Evolutionary conservation across 2,329 filamentous ascomycete genomes (phyloP), one percentile per base, ranked within the genome.

Genomic region (Tolypocladium pustulatum): DNA sequence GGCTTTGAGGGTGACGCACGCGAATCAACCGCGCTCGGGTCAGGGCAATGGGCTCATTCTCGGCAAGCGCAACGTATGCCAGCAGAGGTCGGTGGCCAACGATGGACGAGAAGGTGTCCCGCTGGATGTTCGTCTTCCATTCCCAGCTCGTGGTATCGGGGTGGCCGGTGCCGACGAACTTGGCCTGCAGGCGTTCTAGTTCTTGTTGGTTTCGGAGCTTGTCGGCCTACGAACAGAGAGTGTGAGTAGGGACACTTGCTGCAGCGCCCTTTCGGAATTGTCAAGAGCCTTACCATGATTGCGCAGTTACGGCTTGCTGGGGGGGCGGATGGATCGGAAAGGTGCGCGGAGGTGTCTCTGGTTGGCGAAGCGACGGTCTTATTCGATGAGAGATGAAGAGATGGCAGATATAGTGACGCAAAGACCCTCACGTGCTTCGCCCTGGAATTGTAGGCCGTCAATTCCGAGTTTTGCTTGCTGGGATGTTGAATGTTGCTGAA

Each of bases 171-270:
- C 94, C 94, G 68, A 99, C 82, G 78, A 94, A 97, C 69, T 95
- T 95, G 69, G 92, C 88, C 76, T 99, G 94, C 22, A 97, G 89
- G 64, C 91, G 88, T 76, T 99, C 94, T 71, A 99, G 92, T 74
- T 99, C 94, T 76, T 99, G 94, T 67, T 96, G 90, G 12, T 91
- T 94, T 71, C 94, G 92, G 64, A 99, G 89, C 78, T 99, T 99
- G 79, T 99, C 94, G 75, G 94, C 94, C 94, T 87, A 54, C 9
- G 22, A 7, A 22, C 32, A 22, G 27, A 36, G 22, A 43, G 41
- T 22, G 2, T 13, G 49, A 8, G 9, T 20, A 36, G 49, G 9
- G 10, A 3, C 20, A n/a, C 36, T 34, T 22, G 49, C 30, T 22
- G 1, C 5, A 3, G 9, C 20, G 20, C 1, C 17, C 1, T 17